phyloP scores from a whole-genome alignment of 2,329 filamentous ascomycete genomes.

The Biscogniauxia marginata region DNA sequence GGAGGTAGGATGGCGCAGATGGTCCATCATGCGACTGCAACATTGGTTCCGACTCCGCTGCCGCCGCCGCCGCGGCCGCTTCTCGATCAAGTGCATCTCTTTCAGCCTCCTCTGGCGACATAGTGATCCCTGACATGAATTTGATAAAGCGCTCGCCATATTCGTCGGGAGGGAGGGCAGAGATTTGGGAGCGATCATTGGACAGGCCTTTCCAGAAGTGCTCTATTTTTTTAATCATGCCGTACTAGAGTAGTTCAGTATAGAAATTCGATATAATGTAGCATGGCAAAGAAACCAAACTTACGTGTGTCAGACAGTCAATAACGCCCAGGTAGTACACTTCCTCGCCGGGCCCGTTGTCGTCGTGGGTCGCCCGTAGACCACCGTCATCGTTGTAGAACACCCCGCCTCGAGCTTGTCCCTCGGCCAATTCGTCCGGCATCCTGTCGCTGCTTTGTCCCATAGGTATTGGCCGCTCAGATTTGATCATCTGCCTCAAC shows the following conservation, averaged over 20 bases:
- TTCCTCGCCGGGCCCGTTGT: constrained; percentile 80
- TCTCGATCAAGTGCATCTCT: constrained; percentile 62
- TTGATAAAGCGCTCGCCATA: constrained; percentile 94
- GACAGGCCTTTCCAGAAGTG: constrained; percentile 96
- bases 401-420: constrained; percentile 66
- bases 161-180: constrained; percentile 81
- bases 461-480: constrained; percentile 91
- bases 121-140: constrained; percentile 88
- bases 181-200: constrained; percentile 81
- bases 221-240: constrained; percentile 89
- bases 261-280: neutral
- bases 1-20: constrained; percentile 30
- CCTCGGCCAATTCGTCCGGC: constrained; percentile 83
- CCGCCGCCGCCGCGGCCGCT: constrained; percentile 44
- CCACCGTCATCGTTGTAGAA: constrained; percentile 97
- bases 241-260: constrained; percentile 62
- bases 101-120: constrained; percentile 80
- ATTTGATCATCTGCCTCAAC: constrained; percentile 86
- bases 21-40: constrained; percentile 17
- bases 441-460: constrained; percentile 79
- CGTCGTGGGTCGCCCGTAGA: constrained; percentile 87
- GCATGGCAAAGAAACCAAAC: constrained; percentile 35
- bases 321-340: constrained; percentile 99
- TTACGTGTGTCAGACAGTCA: constrained; percentile 93
- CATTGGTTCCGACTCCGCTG: constrained; percentile 25